These are phyloP conservation scores for Zasmidium angulare DNA, from an alignment of 2,329 filamentous ascomycete genomes.

Conservation along the genomic window DNA sequence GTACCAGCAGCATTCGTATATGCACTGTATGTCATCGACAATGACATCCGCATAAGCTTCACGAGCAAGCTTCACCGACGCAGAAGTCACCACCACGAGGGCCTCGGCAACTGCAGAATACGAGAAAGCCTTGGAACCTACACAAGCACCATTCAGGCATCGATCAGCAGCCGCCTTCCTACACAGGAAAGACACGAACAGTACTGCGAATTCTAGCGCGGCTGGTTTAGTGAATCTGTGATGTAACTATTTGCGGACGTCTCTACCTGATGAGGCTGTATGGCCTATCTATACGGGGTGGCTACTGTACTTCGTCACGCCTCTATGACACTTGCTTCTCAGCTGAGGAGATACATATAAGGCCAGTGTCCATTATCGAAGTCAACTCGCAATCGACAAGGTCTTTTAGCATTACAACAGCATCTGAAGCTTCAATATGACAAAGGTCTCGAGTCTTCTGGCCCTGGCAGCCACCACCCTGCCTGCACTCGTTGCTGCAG, in stretches of 20 bases:
- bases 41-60: neutral
- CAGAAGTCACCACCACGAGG: neutral
- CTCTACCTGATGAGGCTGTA: neutral
- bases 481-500: neutral
- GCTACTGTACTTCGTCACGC: neutral
- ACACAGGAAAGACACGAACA: neutral
- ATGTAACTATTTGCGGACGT: neutral
- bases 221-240: neutral
- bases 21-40: too few species aligned
- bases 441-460: neutral
- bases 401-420: neutral
- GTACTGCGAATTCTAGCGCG: neutral
- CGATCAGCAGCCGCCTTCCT: neutral
- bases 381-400: neutral
- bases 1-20: too few species aligned
- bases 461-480: neutral
- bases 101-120: neutral
- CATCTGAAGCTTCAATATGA: neutral
- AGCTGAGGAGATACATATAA: neutral
- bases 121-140: neutral
- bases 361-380: neutral
- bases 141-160: neutral
- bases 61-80: neutral
- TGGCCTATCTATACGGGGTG: neutral
- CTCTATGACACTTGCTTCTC: neutral